These are phyloP conservation scores for Hyphopichia pseudoburtonii DNA, from an alignment of 1,139 yeast species.

Conservation along the genomic window DNA sequence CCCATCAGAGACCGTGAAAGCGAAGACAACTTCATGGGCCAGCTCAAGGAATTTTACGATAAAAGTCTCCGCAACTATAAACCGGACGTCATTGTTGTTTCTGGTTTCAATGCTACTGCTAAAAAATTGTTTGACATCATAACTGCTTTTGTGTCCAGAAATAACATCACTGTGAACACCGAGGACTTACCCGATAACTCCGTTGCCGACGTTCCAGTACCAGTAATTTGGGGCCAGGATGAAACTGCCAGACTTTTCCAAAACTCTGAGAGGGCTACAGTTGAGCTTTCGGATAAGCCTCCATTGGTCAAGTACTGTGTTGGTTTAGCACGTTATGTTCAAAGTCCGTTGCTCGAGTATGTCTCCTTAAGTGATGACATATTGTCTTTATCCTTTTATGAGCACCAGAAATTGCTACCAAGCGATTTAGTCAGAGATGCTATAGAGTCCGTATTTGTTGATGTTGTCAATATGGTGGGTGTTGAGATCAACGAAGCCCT, in stretches of 20 bases:
- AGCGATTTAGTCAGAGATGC: constrained; percentile 65
- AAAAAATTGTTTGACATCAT: constrained; percentile 61
- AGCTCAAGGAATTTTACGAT: constrained; percentile 44
- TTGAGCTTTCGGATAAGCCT: constrained; percentile 87
- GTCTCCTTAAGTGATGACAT: constrained; percentile 77
- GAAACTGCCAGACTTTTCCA: constrained; percentile 92
- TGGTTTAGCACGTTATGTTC: constrained; percentile 87
- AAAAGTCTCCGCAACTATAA: constrained; percentile 34
- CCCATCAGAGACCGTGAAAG: constrained; percentile 60
- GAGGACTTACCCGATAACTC: constrained; percentile 46
- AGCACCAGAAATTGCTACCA: constrained; percentile 71
- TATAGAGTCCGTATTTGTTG: constrained; percentile 81
- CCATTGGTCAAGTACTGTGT: constrained; percentile 81
- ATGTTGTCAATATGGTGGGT: constrained; percentile 87
- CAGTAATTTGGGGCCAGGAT: constrained; percentile 82
- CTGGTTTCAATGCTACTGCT: constrained; percentile 81
- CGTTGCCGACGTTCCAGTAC: constrained; percentile 42
- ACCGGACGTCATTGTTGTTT: constrained; percentile 88
- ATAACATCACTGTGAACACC: constrained; percentile 55
- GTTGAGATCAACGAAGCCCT: constrained; percentile 91
- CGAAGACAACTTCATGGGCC: constrained; percentile 56
- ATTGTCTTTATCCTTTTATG: constrained; percentile 68
- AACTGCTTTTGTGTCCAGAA: constrained; percentile 55
- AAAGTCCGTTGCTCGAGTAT: constrained; percentile 87
- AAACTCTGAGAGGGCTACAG: constrained; percentile 70